These are phyloP conservation scores for Leccinum pellstonianum DNA, from an alignment of 768 basidiomycete species.

Conservation along the genomic window DNA sequence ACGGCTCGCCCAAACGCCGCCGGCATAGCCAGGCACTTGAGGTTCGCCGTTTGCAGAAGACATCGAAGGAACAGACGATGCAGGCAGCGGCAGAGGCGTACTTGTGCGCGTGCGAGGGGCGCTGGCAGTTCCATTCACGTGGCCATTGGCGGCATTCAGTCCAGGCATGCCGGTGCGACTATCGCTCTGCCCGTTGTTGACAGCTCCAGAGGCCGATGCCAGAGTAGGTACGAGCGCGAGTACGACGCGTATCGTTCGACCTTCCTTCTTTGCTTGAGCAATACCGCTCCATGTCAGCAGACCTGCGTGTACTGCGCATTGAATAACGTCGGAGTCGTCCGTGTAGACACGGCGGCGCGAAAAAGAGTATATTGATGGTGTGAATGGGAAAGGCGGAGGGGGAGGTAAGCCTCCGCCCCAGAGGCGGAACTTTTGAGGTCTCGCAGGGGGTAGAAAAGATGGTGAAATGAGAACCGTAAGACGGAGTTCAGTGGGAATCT, in stretches of 20 bases:
- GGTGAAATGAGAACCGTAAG: slow-evolving; percentile 59
- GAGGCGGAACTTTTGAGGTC: slow-evolving; percentile 54
- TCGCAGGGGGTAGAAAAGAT: slow-evolving; percentile 53
- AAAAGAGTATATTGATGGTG: slow-evolving; percentile 24
- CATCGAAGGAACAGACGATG: slow-evolving; percentile 23
- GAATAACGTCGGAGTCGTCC: slow-evolving; percentile 71
- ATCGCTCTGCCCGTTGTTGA: slow-evolving; percentile 24
- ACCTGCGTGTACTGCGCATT: slow-evolving; percentile 69
- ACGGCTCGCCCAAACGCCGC: slow-evolving; percentile 36
- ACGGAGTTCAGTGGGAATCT: slow-evolving; percentile 31
- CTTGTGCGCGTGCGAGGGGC: slow-evolving; percentile 31
- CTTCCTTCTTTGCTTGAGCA: slow-evolving; percentile 36
- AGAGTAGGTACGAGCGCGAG: slow-evolving; percentile 40
- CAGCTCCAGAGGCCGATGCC: slow-evolving; percentile 46
- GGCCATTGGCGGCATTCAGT: slow-evolving; percentile 23
- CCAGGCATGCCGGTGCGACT: slow-evolving; percentile 20
- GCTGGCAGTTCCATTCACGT: slow-evolving; percentile 31
- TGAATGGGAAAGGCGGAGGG: slow-evolving; percentile 36
- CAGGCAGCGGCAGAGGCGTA: slow-evolving; percentile 26
- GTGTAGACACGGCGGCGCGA: slow-evolving; percentile 64
- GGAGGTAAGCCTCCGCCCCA: slow-evolving; percentile 66
- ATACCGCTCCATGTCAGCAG: slow-evolving; percentile 44
- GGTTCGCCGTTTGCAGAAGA: slow-evolving; percentile 29
- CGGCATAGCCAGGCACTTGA: slow-evolving; percentile 25
- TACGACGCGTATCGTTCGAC: slow-evolving; percentile 41